Conservation (phyloP, 305 asterid genomes). For the Stenogyne calaminthoides region DNA sequence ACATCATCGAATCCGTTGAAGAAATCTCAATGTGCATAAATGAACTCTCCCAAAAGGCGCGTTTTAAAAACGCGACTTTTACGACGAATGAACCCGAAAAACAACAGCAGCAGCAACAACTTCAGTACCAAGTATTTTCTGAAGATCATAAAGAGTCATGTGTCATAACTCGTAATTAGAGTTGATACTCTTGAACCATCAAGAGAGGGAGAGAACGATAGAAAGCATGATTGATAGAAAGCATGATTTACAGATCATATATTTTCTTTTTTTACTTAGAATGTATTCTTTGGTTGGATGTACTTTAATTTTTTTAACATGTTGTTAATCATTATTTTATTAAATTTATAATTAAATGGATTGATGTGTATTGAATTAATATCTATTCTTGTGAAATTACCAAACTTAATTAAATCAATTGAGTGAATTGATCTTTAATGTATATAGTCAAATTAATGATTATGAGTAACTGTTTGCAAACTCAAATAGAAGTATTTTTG, state of each 20-base stretch:
- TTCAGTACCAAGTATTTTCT: not conserved
- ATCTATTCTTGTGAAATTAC: too few relatives aligned
- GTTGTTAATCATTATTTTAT: too few relatives aligned
- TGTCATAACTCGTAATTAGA: constrained; percentile 31
- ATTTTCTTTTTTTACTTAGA: not conserved
- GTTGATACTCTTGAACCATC: constrained; percentile 21
- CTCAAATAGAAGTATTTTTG: too few relatives aligned
- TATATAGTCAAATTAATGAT: too few relatives aligned
- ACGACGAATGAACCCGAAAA: not conserved
- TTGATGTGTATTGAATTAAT: too few relatives aligned
- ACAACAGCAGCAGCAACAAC: too few relatives aligned
- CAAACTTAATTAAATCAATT: too few relatives aligned
- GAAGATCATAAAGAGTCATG: constrained; percentile 1
- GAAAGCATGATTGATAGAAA: too few relatives aligned
- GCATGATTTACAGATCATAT: not conserved
- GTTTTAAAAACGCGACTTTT: constrained; percentile 28
- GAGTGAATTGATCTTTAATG: too few relatives aligned
- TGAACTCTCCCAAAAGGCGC: constrained; percentile 42
- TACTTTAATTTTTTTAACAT: too few relatives aligned
- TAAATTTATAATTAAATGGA: not conserved
- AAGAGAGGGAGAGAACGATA: not conserved
- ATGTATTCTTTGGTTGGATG: not conserved
- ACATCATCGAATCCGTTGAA: constrained; percentile 42
- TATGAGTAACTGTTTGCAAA: too few relatives aligned
- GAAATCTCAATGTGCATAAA: constrained; percentile 38